Evolutionary conservation across 352 stramenopile genomes (phyloP).

Genomic region (Phytophthora aleatoria): DNA sequence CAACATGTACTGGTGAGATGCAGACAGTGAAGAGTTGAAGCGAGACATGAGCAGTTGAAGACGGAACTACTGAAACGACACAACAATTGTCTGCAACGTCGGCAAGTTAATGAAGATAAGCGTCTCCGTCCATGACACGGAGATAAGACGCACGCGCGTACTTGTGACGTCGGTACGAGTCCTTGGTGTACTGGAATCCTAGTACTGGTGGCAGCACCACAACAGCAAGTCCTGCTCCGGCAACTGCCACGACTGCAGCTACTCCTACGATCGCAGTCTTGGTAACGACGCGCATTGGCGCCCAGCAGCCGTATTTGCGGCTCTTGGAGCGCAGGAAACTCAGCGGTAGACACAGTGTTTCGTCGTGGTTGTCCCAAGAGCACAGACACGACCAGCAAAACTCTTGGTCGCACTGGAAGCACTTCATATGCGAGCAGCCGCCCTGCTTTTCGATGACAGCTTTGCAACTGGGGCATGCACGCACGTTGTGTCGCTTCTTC

Average conservation of each 20-base stretch:
- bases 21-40: constrained; percentile 14
- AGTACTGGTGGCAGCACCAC: constrained; percentile 75
- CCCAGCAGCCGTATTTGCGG: constrained; percentile 62
- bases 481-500: constrained; percentile 75
- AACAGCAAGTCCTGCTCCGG: constrained; percentile 63
- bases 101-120: constrained; percentile 33
- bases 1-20: constrained; percentile 6
- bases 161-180: constrained; percentile 46
- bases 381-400: constrained; percentile 87
- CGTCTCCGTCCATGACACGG: constrained; percentile 27
- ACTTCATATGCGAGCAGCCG: constrained; percentile 88
- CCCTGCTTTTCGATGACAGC: constrained; percentile 83
- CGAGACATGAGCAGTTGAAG: constrained; percentile 11
- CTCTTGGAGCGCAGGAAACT: constrained; percentile 74
- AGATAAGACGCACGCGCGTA: constrained; percentile 47
- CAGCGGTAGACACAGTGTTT: constrained; percentile 74
- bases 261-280: constrained; percentile 69
- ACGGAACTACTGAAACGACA: constrained; percentile 9
- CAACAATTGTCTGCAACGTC: constrained; percentile 10
- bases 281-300: constrained; percentile 69
- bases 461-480: constrained; percentile 70
- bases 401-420: constrained; percentile 83
- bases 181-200: constrained; percentile 60
- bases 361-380: constrained; percentile 69
- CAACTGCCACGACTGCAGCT: constrained; percentile 52